Base-by-base conservation (phyloP, 1,284 basidiomycete species). In the Phylloboletellus chloephorus region DNA sequence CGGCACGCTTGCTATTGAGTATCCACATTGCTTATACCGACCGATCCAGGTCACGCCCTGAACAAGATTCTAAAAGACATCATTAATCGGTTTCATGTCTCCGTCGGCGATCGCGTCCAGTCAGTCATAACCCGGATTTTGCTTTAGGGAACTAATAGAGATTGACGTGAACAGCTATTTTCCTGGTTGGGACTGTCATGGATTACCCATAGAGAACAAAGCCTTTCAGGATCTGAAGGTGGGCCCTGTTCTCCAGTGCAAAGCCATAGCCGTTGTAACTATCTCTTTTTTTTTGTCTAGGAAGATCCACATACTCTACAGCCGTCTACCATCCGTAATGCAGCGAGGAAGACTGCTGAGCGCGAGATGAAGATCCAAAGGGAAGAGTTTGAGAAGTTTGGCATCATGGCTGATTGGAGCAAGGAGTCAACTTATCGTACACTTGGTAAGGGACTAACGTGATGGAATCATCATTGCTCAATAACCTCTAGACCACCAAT, bases 121-220 rank as follows among this genome's bases (percentile, higher is more conserved):
- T 95, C 50, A 60, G 85, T 48, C 29, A 36, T 46, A 33, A 25
- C 41, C 32, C 23, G 26, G 38, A 7, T 1, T 9, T 26, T 28
- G 10, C 25, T 19, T 34, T 24, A 2, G 37, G 39, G 30, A 33
- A 31, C 39, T 55, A 13, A 54, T 17, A 9, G 7, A 4, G 35
- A 26, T 22, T 24, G 19, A 45, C 43, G 29, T 37, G 33, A 13
- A 31, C 46, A 96, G 92, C 56, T 98, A 93, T 64, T 66, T 88
- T 26, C 95, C 96, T 20, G 96, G 96, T 4, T 99, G 93, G 92
- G 96, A 99, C 60, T 98, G 95, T 57, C 96, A 98, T 57, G 96
- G 96, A 2, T 76, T 98, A 12, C 96, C 96, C 0, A 97, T 99
- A 49, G 93, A 96, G 63, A 88, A 91, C 54, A 96, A 95, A 60